These are phyloP conservation scores for Nannizzia gypsea DNA, from an alignment of 2,329 filamentous ascomycete species.

Conservation along the genomic window DNA sequence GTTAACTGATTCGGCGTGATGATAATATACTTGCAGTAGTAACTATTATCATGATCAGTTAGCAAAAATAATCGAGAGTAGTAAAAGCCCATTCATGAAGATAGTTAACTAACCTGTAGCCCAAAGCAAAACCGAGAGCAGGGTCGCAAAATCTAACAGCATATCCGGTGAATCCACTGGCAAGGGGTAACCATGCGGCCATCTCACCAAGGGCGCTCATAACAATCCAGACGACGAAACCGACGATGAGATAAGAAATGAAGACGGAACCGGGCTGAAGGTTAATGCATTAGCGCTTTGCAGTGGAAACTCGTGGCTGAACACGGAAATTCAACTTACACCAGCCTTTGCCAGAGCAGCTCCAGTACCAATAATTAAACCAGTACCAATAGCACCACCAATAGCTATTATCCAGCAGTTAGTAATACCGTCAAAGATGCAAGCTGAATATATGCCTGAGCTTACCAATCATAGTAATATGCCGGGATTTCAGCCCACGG, in stretches of 20 bases:
- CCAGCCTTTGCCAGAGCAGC: conserved; percentile 34
- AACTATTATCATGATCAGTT: conserved; percentile 33
- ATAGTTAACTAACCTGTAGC: conserved; percentile 36
- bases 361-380: conserved; percentile 45
- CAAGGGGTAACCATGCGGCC: conserved; percentile 39
- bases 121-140: conserved; percentile 37
- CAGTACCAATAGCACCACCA: conserved; percentile 47
- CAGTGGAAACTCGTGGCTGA: not conserved
- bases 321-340: conserved; percentile 19
- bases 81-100: conserved; percentile 19
- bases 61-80: not conserved
- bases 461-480: conserved; percentile 47
- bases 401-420: conserved; percentile 27
- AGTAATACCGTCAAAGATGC: not conserved
- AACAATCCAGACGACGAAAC: conserved; percentile 60
- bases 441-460: conserved; percentile 25
- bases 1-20: conserved; percentile 76
- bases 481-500: conserved; percentile 40
- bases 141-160: conserved; percentile 35
- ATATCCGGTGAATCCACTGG: conserved; percentile 38
- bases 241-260: conserved; percentile 35
- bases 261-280: conserved; percentile 30
- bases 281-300: conserved; percentile 9
- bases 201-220: conserved; percentile 38
- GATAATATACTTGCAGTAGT: conserved; percentile 70